These are phyloP conservation scores for Helotiales sp. DNA, from an alignment of 2,329 filamentous ascomycete genomes.

Conservation along the genomic window DNA sequence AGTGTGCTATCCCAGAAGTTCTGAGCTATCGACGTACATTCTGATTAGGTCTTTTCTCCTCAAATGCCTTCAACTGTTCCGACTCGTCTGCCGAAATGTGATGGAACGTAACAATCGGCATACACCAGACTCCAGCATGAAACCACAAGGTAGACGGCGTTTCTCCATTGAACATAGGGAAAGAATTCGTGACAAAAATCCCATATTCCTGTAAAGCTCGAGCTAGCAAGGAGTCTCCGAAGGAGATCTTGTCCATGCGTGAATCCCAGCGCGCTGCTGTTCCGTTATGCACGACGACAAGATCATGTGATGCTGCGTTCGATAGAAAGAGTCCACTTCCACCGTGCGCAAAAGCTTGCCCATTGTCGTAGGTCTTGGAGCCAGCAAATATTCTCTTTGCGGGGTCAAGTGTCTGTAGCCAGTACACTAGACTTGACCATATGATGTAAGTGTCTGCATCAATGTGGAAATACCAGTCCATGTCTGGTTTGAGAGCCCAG, in stretches of 20 bases:
- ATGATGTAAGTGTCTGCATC: constrained; percentile 63
- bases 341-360: constrained; percentile 57
- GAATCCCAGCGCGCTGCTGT: constrained; percentile 55
- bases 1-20: not conserved
- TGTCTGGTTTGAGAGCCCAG: constrained; percentile 54
- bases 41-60: constrained; percentile 44
- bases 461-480: constrained; percentile 64
- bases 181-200: constrained; percentile 47
- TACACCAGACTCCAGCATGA: constrained; percentile 54
- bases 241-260: constrained; percentile 50
- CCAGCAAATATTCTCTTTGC: constrained; percentile 55
- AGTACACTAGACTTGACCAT: constrained; percentile 52
- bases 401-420: constrained; percentile 22
- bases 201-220: constrained; percentile 53
- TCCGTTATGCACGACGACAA: constrained; percentile 49
- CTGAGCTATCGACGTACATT: not conserved
- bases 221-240: constrained; percentile 57
- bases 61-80: constrained; percentile 49
- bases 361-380: constrained; percentile 51
- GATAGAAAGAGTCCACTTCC: constrained; percentile 61
- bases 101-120: constrained; percentile 60
- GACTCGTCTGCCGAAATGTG: constrained; percentile 51
- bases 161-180: constrained; percentile 61
- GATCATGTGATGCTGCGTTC: constrained; percentile 54
- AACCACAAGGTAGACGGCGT: constrained; percentile 56